Evolutionary conservation across 192 early-diverging fungal species (phyloP).

Genomic region (Linnemannia exigua): DNA sequence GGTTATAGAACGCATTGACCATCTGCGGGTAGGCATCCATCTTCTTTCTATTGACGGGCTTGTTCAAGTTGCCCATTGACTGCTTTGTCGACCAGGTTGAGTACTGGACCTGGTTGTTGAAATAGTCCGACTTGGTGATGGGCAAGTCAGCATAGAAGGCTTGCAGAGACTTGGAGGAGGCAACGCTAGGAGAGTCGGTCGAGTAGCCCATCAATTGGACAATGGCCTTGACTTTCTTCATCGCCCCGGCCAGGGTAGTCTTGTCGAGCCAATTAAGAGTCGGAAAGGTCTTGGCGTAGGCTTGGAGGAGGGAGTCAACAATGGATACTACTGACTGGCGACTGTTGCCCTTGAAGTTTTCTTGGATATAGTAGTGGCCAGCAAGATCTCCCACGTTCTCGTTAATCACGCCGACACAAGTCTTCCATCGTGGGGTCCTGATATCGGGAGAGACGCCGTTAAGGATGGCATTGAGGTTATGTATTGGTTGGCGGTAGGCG

Average conservation of each 20-base stretch:
- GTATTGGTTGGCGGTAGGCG: slow-evolving; percentile 50
- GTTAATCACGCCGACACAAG: slow-evolving; percentile 51
- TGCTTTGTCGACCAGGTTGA: slow-evolving; percentile 11
- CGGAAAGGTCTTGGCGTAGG: slow-evolving; percentile 51
- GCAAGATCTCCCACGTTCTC: slow-evolving; percentile 47
- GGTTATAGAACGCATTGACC: slow-evolving; percentile 68
- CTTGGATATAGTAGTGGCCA: slow-evolving; percentile 57
- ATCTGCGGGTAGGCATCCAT: slow-evolving; percentile 60
- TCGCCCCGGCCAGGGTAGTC: slow-evolving; percentile 43
- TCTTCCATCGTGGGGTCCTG: slow-evolving; percentile 24
- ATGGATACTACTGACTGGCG: slow-evolving; percentile 53
- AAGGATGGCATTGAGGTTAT: slow-evolving; percentile 6
- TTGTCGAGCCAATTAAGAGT: slow-evolving; percentile 60
- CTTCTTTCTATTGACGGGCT: slow-evolving; percentile 34
- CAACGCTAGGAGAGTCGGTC: slow-evolving; percentile 39
- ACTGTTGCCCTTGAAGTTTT: slow-evolving; percentile 51
- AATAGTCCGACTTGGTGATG: slow-evolving; percentile 46
- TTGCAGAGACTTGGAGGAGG: slow-evolving; percentile 55
- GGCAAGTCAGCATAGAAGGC: slow-evolving; percentile 55
- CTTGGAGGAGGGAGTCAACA: slow-evolving; percentile 51
- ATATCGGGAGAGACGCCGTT: background rate
- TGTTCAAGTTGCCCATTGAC: slow-evolving; percentile 37
- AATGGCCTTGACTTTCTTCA: slow-evolving; percentile 58
- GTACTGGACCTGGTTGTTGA: slow-evolving; percentile 49
- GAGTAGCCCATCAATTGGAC: slow-evolving; percentile 63